Conservation (phyloP, 202 grass and related monocot genomes). For the Saccharum hybrid region DNA sequence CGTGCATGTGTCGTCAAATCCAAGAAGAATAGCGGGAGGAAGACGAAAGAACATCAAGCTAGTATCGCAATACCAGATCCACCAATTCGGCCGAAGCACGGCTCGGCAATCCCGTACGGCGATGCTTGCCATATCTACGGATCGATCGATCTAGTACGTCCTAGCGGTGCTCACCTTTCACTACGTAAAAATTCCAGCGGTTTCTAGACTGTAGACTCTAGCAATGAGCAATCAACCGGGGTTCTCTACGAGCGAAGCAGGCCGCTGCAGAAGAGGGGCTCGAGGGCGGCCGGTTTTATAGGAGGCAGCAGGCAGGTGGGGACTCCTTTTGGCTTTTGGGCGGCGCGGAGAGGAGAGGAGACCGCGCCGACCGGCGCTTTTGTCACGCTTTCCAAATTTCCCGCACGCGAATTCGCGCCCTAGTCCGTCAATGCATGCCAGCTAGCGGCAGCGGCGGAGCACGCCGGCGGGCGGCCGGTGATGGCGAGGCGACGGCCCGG, state of each 20-base stretch:
- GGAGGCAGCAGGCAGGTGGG: neutral
- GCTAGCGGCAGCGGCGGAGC: conserved; percentile 26
- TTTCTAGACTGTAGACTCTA: neutral
- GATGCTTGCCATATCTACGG: conserved; percentile 38
- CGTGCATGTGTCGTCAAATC: neutral
- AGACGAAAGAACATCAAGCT: neutral
- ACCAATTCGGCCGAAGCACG: conserved; percentile 53
- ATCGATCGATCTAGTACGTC: neutral
- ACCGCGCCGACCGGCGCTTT: neutral
- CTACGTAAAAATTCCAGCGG: neutral
- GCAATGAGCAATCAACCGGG: neutral
- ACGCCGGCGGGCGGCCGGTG: conserved; percentile 39
- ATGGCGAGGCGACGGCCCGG: conserved; percentile 43
- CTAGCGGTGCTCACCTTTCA: conserved; percentile 29
- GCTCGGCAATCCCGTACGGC: conserved; percentile 51
- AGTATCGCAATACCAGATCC: conserved; percentile 55
- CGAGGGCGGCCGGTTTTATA: neutral
- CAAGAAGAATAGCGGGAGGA: neutral
- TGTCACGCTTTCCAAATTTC: neutral
- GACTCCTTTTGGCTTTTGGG: neutral
- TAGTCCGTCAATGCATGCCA: conserved; percentile 7
- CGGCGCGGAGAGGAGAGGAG: neutral
- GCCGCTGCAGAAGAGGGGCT: neutral
- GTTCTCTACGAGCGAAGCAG: neutral
- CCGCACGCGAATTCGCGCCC: conserved; percentile 7